Conservation (phyloP, 805 yeast species). For the Cyberlindnera sargentensis region DNA sequence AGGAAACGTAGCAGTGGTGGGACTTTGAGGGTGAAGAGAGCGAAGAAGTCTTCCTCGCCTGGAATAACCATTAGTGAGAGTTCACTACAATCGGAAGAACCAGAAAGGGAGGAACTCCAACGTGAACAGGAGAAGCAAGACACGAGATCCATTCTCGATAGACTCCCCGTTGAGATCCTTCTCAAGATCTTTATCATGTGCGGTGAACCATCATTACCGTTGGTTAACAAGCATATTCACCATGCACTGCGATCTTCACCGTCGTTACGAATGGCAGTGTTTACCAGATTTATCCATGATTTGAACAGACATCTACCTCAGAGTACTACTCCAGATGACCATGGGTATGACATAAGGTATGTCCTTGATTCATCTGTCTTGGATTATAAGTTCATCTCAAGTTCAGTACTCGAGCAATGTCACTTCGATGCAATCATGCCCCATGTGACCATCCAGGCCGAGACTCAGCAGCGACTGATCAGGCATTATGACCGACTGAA, state of each 20-base stretch:
- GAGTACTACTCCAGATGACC: conserved; percentile 1
- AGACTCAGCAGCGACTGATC: conserved; percentile 12
- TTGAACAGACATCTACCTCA: conserved; percentile 6
- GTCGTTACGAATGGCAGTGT: conserved; percentile 15
- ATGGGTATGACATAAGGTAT: conserved; percentile 4
- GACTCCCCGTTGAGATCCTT: conserved; percentile 38
- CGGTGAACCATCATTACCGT: conserved; percentile 31
- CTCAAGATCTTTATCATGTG: conserved; percentile 32
- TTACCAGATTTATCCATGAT: conserved; percentile 16
- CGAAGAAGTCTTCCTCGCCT: no score
- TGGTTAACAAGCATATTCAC: conserved; percentile 27
- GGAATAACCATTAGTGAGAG: neutral
- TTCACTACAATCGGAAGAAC: neutral
- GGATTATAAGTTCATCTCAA: conserved; percentile 20
- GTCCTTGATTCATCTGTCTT: conserved; percentile 14
- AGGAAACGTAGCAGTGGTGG: neutral
- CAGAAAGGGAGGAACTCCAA: neutral
- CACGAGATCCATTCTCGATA: conserved; percentile 19
- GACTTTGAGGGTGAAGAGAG: no score
- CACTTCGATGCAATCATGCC: conserved; percentile 23
- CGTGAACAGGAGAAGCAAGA: no score
- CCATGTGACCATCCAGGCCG: conserved; percentile 8
- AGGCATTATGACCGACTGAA: conserved; percentile 11
- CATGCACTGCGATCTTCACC: conserved; percentile 21
- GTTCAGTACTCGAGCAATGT: conserved; percentile 18